phyloP scores from a whole-genome alignment of 345 rosid genomes.

The Eutrema yunnanense region DNA sequence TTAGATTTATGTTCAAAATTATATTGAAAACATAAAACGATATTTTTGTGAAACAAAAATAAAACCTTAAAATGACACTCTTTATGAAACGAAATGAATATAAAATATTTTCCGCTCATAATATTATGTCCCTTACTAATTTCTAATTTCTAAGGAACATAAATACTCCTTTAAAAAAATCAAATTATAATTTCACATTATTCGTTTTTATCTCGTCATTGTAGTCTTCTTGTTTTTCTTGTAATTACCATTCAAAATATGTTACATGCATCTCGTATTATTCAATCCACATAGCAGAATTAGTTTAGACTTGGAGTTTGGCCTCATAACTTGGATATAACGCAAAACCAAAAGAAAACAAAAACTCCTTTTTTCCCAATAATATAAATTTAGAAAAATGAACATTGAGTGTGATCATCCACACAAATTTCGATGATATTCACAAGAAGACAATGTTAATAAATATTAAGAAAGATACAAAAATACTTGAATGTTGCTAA shows the following conservation, averaged over 20 bases:
- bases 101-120: neutral
- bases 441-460: neutral
- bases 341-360: neutral
- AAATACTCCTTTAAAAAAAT: neutral
- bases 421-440: neutral
- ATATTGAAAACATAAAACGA: too few relatives aligned
- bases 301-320: neutral
- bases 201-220: neutral
- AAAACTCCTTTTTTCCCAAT: neutral
- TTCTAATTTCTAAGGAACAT: too few relatives aligned
- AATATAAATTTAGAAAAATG: neutral
- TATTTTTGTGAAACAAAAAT: too few relatives aligned
- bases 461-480: constrained; percentile 2
- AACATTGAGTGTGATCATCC: neutral
- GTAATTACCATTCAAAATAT: neutral
- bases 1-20: too few relatives aligned
- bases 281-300: neutral
- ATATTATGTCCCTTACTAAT: neutral
- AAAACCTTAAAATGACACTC: too few relatives aligned
- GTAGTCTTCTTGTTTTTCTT: neutral
- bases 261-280: neutral
- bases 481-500: neutral
- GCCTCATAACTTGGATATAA: neutral
- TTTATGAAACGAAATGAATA: too few relatives aligned
- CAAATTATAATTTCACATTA: neutral